Percentiles rank a stretch among this genome's conserved stretches.
Conservation (phyloP, 768 basidiomycete species). For the Lentinula boryana region DNA sequence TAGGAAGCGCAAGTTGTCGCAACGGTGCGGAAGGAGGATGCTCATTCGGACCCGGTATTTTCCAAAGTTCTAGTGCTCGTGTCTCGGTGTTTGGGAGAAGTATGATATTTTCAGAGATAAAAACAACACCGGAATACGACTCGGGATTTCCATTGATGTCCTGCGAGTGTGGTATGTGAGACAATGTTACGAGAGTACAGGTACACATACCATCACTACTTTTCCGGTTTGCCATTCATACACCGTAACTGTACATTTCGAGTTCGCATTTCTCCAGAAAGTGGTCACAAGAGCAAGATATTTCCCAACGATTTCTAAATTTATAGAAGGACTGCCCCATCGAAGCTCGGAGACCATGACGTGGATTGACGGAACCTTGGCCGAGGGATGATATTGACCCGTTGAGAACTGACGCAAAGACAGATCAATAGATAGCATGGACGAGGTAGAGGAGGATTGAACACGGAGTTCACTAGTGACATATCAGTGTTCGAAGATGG, state of each 20-base stretch:
- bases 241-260: constrained; percentile 27
- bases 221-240: constrained; percentile 38
- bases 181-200: background rate
- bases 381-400: constrained; percentile 10
- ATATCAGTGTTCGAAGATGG: background rate
- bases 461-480: background rate
- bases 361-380: constrained; percentile 7
- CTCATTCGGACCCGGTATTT: constrained; percentile 9
- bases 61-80: constrained; percentile 20
- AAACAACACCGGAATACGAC: constrained; percentile 18
- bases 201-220: constrained; percentile 25
- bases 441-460: background rate
- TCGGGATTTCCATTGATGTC: constrained; percentile 8
- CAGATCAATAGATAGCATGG: constrained; percentile 8
- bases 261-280: constrained; percentile 12
- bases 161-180: constrained; percentile 1
- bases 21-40: constrained; percentile 17
- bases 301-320: constrained; percentile 40
- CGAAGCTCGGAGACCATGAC: constrained; percentile 10
- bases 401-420: constrained; percentile 17
- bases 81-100: constrained; percentile 18
- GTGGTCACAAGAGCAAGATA: constrained; percentile 33
- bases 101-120: constrained; percentile 18
- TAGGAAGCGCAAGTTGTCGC: constrained; percentile 23
- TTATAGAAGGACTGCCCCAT: constrained; percentile 25